These are phyloP conservation scores for Phaeosphaeria sp. DNA, from an alignment of 2,329 filamentous ascomycete genomes.

Conservation along the genomic window DNA sequence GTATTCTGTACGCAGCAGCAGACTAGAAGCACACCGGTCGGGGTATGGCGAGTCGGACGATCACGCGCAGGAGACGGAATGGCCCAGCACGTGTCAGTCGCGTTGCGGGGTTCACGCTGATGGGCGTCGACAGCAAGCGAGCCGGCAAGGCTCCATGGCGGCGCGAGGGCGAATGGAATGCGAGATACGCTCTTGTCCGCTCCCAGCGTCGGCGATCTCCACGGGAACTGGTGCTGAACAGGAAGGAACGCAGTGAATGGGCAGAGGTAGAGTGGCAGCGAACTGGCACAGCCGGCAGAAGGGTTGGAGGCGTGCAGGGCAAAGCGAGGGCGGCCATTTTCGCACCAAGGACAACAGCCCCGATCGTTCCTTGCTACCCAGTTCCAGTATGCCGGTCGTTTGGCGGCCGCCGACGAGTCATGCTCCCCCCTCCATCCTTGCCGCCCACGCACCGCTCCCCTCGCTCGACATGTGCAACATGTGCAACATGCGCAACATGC, in stretches of 20 bases:
- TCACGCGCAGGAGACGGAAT: conserved; percentile 3
- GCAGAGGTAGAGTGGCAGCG: too few relatives aligned
- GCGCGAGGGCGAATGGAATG: conserved; percentile 3
- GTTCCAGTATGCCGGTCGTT: neutral
- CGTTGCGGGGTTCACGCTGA: conserved; percentile 2
- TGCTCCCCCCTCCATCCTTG: conserved; percentile 2
- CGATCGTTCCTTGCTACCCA: conserved; percentile 1
- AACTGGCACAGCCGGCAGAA: neutral
- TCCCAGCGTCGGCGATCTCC: conserved; percentile 21
- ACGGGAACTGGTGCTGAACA: conserved; percentile 12
- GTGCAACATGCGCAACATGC: too few relatives aligned
- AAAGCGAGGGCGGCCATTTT: conserved; percentile 2
- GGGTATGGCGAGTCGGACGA: conserved; percentile 2
- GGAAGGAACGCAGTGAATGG: neutral
- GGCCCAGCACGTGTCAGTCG: conserved; percentile 1
- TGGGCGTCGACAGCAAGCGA: neutral
- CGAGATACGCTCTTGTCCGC: neutral
- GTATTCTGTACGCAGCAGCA: conserved; percentile 1
- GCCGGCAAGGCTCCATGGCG: neutral
- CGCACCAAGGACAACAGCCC: conserved; percentile 1
- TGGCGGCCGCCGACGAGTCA: conserved; percentile 1
- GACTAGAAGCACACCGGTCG: conserved; percentile 10
- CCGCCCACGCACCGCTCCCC: conserved; percentile 5
- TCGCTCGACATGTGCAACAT: conserved; percentile 1
- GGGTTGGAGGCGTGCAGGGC: conserved; percentile 1